Conservation (phyloP, 164 flowering plant species). For the Cinnamomum chago region DNA sequence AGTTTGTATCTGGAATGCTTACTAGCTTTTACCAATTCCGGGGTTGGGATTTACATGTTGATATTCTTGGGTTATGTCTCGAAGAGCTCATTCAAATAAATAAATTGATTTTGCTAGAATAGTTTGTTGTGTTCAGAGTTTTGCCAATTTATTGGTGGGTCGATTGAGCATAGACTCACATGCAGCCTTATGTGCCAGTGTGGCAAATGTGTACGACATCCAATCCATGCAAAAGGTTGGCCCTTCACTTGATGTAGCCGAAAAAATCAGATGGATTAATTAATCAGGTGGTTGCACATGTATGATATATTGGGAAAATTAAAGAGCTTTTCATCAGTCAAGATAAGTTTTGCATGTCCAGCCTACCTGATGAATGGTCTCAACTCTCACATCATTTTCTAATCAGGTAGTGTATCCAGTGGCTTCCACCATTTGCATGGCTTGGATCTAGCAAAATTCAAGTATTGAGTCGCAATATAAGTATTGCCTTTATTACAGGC, state of each 20-base stretch:
- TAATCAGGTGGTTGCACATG: neutral
- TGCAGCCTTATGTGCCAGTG: neutral
- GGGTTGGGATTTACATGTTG: neutral
- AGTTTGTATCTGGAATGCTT: neutral
- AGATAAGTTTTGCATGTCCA: no score
- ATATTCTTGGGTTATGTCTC: neutral
- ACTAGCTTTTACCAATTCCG: neutral
- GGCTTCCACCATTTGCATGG: neutral
- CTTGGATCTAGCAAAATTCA: neutral
- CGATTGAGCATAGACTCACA: neutral
- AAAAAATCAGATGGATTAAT: no score
- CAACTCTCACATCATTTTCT: neutral
- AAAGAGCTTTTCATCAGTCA: neutral
- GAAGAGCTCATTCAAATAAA: neutral
- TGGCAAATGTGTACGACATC: neutral
- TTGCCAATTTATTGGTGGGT: neutral
- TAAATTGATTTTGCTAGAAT: neutral
- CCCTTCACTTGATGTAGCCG: neutral
- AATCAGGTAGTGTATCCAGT: neutral
- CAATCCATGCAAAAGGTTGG: neutral
- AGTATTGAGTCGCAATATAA: neutral
- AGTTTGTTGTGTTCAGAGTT: neutral
- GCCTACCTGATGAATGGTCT: neutral
- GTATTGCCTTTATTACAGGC: constrained; percentile 24
- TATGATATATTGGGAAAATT: neutral